Evolutionary conservation across 257 asterid species (phyloP).

Genomic region (Mitragyna speciosa): DNA sequence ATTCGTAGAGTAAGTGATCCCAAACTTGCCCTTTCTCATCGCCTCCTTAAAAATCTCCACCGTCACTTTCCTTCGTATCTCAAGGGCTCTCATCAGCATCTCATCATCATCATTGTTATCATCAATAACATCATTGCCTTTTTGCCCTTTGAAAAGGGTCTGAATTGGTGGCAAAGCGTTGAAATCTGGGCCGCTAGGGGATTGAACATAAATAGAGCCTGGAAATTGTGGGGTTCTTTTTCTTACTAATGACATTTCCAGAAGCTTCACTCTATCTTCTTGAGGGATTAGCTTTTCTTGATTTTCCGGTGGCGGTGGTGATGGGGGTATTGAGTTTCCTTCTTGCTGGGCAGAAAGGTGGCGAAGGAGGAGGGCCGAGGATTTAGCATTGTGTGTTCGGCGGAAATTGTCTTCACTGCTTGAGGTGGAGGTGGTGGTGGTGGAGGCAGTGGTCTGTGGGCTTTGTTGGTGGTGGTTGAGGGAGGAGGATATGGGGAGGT

Average conservation of each 20-base stretch:
- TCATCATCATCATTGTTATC: slow-evolving; percentile 57
- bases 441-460: slow-evolving; percentile 33
- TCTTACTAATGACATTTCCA: slow-evolving; percentile 48
- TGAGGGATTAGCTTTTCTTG: slow-evolving; percentile 28
- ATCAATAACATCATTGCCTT: slow-evolving; percentile 3
- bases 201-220: slow-evolving; percentile 61
- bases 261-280: slow-evolving; percentile 55
- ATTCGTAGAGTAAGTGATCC: slow-evolving; percentile 68
- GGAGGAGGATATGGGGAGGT: slow-evolving; percentile 34
- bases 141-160: slow-evolving; percentile 35
- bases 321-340: slow-evolving; percentile 21
- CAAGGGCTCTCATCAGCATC: slow-evolving; percentile 81
- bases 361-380: slow-evolving; percentile 62
- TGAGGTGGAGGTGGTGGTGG: not conserved
- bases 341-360: slow-evolving; percentile 48
- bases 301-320: slow-evolving; percentile 21
- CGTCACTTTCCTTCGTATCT: slow-evolving; percentile 82
- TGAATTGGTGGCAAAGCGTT: slow-evolving; percentile 37
- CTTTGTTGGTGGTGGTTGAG: slow-evolving; percentile 36
- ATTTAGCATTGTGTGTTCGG: slow-evolving; percentile 77
- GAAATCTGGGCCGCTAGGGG: slow-evolving; percentile 24
- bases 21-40: slow-evolving; percentile 73
- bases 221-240: slow-evolving; percentile 77
- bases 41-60: slow-evolving; percentile 67
- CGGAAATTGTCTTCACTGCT: slow-evolving; percentile 26